Conservation (phyloP, 345 rosid species). For the Theobroma cacao region DNA sequence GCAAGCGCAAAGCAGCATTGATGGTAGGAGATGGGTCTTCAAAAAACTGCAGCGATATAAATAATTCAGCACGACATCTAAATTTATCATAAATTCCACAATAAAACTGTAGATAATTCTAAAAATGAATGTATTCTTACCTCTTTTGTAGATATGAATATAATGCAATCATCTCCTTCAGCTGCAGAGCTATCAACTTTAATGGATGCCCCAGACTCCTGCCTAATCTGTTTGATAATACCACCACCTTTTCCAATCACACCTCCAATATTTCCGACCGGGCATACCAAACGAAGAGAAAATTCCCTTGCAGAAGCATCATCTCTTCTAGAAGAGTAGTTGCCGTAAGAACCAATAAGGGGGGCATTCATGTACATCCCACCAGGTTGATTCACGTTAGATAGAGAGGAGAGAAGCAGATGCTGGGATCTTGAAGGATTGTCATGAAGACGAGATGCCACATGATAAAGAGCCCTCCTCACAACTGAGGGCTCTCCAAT, state of each 20-base stretch:
- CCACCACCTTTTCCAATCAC: slow-evolving; percentile 73
- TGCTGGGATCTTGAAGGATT: slow-evolving; percentile 69
- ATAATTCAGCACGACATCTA: slow-evolving; percentile 1
- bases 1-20: slow-evolving; percentile 62
- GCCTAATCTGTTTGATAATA: slow-evolving; percentile 64
- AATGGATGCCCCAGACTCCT: slow-evolving; percentile 59
- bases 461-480: slow-evolving; percentile 49
- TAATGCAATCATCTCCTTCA: slow-evolving; percentile 65
- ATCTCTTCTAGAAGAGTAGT: slow-evolving; percentile 43
- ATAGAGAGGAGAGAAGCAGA: slow-evolving; percentile 44
- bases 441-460: slow-evolving; percentile 57
- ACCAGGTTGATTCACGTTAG: slow-evolving; percentile 32
- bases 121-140: slow-evolving; percentile 21
- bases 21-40: slow-evolving; percentile 67
- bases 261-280: slow-evolving; percentile 56
- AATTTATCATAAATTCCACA: not conserved
- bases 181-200: slow-evolving; percentile 55
- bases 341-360: slow-evolving; percentile 43
- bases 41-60: slow-evolving; percentile 36
- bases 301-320: slow-evolving; percentile 51
- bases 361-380: slow-evolving; percentile 50
- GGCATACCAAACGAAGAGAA: slow-evolving; percentile 61
- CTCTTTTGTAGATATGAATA: slow-evolving; percentile 61
- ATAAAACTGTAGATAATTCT: not conserved
- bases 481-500: slow-evolving; percentile 48